These are phyloP conservation scores for Suaeda aralocaspica DNA, from an alignment of 148 eudicot genomes.

Conservation along the genomic window DNA sequence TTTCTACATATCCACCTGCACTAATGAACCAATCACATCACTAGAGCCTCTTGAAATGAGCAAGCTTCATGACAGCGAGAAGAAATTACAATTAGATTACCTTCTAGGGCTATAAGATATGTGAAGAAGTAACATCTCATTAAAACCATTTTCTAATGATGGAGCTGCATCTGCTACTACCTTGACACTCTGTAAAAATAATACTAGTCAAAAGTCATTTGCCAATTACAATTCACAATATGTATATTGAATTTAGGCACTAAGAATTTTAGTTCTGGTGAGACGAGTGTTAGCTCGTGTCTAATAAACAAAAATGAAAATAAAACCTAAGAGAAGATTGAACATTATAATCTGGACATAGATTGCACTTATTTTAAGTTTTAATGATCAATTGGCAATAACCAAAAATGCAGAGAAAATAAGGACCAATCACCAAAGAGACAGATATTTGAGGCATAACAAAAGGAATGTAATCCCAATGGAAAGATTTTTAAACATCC, in stretches of 20 bases:
- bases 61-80: background rate
- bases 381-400: background rate
- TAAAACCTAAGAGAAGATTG: background rate
- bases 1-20: constrained; percentile 86
- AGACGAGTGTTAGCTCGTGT: too few species aligned
- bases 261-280: background rate
- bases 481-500: too few species aligned
- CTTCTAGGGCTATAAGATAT: constrained; percentile 89
- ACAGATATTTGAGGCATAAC: background rate
- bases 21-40: constrained; percentile 7
- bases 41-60: background rate
- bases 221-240: constrained; percentile 3
- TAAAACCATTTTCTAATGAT: constrained; percentile 39
- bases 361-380: background rate
- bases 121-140: constrained; percentile 79
- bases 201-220: background rate
- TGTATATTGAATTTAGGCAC: background rate
- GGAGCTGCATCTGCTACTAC: constrained; percentile 80
- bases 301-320: too few species aligned
- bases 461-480: too few species aligned
- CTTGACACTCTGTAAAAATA: constrained; percentile 54
- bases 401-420: background rate
- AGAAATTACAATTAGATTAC: constrained; percentile 32
- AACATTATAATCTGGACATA: background rate
- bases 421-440: background rate